Conservation (phyloP, 2,329 filamentous ascomycete genomes). For the Curvularia lunata region DNA sequence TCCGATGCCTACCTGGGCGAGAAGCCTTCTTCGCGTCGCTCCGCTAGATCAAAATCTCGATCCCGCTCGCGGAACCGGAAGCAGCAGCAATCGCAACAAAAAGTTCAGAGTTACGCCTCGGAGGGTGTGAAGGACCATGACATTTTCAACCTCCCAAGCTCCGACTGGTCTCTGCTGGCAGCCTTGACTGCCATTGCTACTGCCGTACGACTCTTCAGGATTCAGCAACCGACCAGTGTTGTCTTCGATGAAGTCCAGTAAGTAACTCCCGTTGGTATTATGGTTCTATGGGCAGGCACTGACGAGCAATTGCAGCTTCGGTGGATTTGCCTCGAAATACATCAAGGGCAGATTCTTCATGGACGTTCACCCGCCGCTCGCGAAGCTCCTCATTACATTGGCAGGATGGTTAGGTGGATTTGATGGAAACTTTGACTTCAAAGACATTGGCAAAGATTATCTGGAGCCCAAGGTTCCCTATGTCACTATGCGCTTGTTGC, state of each 20-base stretch:
- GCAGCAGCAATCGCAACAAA: slow-evolving; percentile 40
- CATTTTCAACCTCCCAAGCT: slow-evolving; percentile 82
- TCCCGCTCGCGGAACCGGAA: slow-evolving; percentile 41
- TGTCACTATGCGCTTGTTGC: slow-evolving; percentile 94
- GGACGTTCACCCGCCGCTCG: slow-evolving; percentile 98
- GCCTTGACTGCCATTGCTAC: slow-evolving; percentile 76
- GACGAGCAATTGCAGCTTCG: slow-evolving; percentile 69
- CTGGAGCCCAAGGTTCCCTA: slow-evolving; percentile 93
- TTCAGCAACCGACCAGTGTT: slow-evolving; percentile 94
- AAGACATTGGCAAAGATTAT: slow-evolving; percentile 99
- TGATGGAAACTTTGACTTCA: slow-evolving; percentile 96
- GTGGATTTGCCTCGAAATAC: slow-evolving; percentile 97
- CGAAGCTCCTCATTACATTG: slow-evolving; percentile 94
- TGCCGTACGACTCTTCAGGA: slow-evolving; percentile 86
- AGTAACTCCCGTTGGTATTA: slow-evolving; percentile 50
- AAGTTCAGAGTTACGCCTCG: slow-evolving; percentile 68
- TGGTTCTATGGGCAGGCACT: slow-evolving; percentile 21
- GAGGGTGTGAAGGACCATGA: slow-evolving; percentile 88
- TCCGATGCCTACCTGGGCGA: slow-evolving; percentile 41
- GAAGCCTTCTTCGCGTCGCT: slow-evolving; percentile 40
- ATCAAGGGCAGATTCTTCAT: slow-evolving; percentile 99
- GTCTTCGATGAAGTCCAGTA: slow-evolving; percentile 99
- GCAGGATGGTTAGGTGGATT: slow-evolving; percentile 95
- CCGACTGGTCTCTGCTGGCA: slow-evolving; percentile 80
- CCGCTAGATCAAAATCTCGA: slow-evolving; percentile 46